Evolutionary conservation across 202 grass and related monocot genomes (phyloP).

Genomic region (Alloteropsis angusta): DNA sequence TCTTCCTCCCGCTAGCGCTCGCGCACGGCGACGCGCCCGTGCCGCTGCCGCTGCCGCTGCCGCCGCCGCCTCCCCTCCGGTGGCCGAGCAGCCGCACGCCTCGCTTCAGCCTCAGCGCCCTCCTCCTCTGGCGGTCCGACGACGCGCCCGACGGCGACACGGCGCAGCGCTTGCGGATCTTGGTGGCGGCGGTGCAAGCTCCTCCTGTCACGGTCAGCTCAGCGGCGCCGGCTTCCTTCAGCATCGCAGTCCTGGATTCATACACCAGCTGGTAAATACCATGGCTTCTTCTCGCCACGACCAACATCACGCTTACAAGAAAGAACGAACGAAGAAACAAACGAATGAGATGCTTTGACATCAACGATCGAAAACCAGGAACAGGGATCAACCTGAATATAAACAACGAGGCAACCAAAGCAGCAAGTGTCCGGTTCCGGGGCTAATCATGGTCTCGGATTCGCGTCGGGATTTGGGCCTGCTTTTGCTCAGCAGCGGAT

Average conservation of each 20-base stretch:
- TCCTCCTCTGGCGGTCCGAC: slow-evolving; percentile 22
- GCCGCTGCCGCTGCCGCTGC: background rate
- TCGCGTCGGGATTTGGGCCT: slow-evolving; percentile 13
- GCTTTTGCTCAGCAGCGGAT: slow-evolving; percentile 6
- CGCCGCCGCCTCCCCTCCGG: slow-evolving; percentile 17
- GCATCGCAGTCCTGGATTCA: slow-evolving; percentile 25
- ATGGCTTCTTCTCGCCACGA: background rate
- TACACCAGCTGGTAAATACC: background rate
- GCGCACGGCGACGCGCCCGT: background rate
- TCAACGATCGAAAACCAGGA: background rate
- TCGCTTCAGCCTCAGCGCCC: slow-evolving; percentile 34
- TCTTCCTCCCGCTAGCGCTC: background rate
- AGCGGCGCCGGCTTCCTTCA: background rate
- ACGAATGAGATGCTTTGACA: background rate
- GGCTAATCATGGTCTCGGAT: background rate
- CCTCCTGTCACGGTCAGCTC: background rate
- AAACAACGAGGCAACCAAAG: background rate
- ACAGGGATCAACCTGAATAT: background rate
- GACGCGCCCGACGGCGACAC: slow-evolving; percentile 40
- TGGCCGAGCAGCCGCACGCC: slow-evolving; percentile 23
- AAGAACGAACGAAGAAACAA: background rate
- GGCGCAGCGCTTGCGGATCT: slow-evolving; percentile 38
- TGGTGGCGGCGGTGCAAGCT: background rate
- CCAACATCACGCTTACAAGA: background rate
- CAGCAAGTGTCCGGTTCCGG: background rate